A percentile compares a stretch with the other conserved stretches of the same genome.
Conservation (phyloP, 1,284 basidiomycete species). For the Schizophyllum amplum region DNA sequence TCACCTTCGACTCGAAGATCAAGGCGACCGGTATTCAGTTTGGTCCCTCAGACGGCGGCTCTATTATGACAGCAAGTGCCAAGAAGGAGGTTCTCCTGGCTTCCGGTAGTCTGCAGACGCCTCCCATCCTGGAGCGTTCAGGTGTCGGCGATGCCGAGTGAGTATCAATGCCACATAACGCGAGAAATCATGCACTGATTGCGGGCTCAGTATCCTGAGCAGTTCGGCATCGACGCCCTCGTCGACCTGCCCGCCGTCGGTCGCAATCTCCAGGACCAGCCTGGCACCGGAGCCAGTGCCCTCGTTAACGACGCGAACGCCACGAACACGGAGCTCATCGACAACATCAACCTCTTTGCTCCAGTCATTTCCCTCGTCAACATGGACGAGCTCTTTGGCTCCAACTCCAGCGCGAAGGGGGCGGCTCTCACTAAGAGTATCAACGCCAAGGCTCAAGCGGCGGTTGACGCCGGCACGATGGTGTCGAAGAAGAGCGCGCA, state of each 20-base stretch:
- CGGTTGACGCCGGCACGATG: neutral
- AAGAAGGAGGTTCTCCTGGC: slow-evolving; percentile 18
- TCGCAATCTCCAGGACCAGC: slow-evolving; percentile 16
- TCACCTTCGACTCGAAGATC: slow-evolving; percentile 16
- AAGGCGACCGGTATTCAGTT: slow-evolving; percentile 17
- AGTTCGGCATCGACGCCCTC: slow-evolving; percentile 13
- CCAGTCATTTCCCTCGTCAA: slow-evolving; percentile 19
- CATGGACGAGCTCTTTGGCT: slow-evolving; percentile 18
- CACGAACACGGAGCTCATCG: slow-evolving; percentile 10
- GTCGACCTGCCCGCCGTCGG: slow-evolving; percentile 21
- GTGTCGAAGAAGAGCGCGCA: neutral
- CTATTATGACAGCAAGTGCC: slow-evolving; percentile 12
- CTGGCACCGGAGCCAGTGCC: slow-evolving; percentile 15
- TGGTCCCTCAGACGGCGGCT: slow-evolving; percentile 10
- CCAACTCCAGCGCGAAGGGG: neutral
- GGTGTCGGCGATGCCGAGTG: slow-evolving; percentile 17
- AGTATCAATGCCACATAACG: neutral
- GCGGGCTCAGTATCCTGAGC: slow-evolving; percentile 6
- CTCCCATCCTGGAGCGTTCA: slow-evolving; percentile 19
- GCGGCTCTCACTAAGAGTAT: neutral
- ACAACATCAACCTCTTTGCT: slow-evolving; percentile 16
- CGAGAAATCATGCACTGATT: neutral
- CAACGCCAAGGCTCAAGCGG: neutral
- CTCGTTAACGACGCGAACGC: slow-evolving; percentile 10
- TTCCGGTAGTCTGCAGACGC: slow-evolving; percentile 14